Evolutionary conservation across 2,329 filamentous ascomycete genomes (phyloP), one percentile per base, ranked within the genome.

Genomic region (Fusarium sp.): DNA sequence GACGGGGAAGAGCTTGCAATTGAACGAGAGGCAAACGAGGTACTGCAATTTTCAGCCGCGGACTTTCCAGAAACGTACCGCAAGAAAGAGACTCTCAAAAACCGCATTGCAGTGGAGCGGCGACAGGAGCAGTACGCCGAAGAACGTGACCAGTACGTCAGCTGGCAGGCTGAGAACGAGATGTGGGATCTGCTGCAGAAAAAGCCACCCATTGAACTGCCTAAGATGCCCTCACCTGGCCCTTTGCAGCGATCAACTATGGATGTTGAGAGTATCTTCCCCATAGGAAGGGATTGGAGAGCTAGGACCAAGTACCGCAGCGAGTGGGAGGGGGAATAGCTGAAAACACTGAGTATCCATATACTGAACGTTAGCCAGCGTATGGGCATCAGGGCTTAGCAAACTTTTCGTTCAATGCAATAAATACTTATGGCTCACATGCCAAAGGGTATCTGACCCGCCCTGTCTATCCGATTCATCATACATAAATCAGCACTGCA

Each of bases 111-210:
- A 17, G 70, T 74, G 1, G 83, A 85, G 62, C 74, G 78, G 37
- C 71, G 73, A 13, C 80, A 83, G 41, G 84, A 86, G 63, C 75
- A 71, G 14, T 77, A 81, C 36, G 83, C 84, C 0, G 81, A 84
- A 25, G 69, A 74, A 5, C 61, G 76, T 15, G 84, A 87, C 62
- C 74, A 75, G 17, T 75, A 76, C 37, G 77, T 75, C 3, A 81
- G 79, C 52, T 76, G 76, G 41, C 68, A 75, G 23, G 83, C 82
- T 31, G 84, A 86, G 67, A 62, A 69, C 25, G 72, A 77, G 43
- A 75, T 87, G 76, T 86, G 84, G 84, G 69, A 74, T 11, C 58
- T 85, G 17, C 61, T 86, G 20, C 78, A 79, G 39, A 76, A 74
- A 69, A 72, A 75, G 31, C 80, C 81, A 4, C 80, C 79, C 1